Conservation (phyloP, 441 rosid species). For the Adansonia rubrostipa region DNA sequence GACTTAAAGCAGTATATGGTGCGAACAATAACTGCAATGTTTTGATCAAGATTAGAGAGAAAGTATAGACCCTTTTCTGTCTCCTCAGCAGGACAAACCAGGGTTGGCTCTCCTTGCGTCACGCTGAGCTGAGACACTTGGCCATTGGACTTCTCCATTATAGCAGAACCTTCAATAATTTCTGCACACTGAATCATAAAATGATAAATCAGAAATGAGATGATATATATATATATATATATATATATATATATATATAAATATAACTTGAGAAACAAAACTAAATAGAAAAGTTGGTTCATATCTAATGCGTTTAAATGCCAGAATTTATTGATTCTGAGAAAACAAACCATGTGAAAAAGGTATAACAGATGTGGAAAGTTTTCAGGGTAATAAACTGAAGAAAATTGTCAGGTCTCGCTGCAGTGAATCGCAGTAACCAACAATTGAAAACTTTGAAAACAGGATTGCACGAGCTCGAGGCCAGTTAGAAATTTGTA, state of each 20-base stretch:
- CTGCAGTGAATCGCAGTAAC: background rate
- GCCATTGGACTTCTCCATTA: constrained; percentile 48
- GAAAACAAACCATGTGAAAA: constrained; percentile 36
- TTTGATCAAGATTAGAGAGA: constrained; percentile 86
- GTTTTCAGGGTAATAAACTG: background rate
- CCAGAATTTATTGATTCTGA: constrained; percentile 18
- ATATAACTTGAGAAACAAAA: constrained; percentile 24
- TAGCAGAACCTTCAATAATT: constrained; percentile 33
- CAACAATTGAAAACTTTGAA: background rate
- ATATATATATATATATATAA: background rate
- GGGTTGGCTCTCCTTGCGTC: constrained; percentile 56
- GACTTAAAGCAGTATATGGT: constrained; percentile 84
- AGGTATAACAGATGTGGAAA: background rate
- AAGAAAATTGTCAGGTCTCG: background rate
- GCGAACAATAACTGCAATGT: constrained; percentile 71
- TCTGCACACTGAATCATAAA: constrained; percentile 42
- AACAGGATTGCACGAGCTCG: constrained; percentile 8
- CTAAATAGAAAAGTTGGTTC: background rate
- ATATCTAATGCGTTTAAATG: background rate
- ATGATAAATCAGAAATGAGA: constrained; percentile 5
- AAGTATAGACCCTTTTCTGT: constrained; percentile 72
- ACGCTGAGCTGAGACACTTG: constrained; percentile 49
- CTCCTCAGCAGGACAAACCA: constrained; percentile 73
- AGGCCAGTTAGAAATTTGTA: constrained; percentile 6
- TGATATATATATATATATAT: background rate